Conservation (phyloP, 495 filamentous ascomycete species). For the Neurospora pannonica region DNA sequence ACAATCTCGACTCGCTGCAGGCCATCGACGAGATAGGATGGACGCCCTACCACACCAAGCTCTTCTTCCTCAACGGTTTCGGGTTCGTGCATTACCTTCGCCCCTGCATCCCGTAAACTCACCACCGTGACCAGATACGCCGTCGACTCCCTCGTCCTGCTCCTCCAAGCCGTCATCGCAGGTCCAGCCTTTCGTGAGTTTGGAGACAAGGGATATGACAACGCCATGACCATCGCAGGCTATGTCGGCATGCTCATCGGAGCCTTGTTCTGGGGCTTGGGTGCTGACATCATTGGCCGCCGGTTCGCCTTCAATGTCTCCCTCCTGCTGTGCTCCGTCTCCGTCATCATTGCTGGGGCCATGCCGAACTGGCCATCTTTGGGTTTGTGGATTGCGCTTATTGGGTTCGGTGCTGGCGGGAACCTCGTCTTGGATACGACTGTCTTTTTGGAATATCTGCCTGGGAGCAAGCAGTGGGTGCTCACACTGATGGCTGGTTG, state of each 20-base stretch:
- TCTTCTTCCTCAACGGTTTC: constrained; percentile 59
- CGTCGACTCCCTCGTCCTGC: constrained; percentile 58
- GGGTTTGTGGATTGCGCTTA: constrained; percentile 55
- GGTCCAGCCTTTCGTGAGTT: constrained; percentile 50
- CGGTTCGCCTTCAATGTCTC: constrained; percentile 67
- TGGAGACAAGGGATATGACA: constrained; percentile 37
- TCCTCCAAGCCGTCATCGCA: constrained; percentile 59
- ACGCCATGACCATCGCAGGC: constrained; percentile 51
- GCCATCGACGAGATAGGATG: constrained; percentile 68
- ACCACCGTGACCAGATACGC: constrained; percentile 40
- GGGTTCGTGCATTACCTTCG: constrained; percentile 34
- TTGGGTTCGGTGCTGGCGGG: constrained; percentile 66
- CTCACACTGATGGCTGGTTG: constrained; percentile 65
- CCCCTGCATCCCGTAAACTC: background rate
- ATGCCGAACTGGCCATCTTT: constrained; percentile 60
- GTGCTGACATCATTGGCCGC: constrained; percentile 63
- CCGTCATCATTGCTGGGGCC: constrained; percentile 57
- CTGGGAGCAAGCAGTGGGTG: constrained; percentile 65
- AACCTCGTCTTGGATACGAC: constrained; percentile 64
- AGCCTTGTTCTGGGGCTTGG: constrained; percentile 72
- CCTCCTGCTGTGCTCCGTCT: constrained; percentile 56
- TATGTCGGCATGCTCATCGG: constrained; percentile 65
- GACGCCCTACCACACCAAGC: constrained; percentile 57
- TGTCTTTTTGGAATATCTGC: constrained; percentile 73
- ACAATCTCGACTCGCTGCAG: constrained; percentile 20